These are phyloP conservation scores for Botrytis aclada DNA, from an alignment of 2,329 filamentous ascomycete genomes.

Conservation along the genomic window DNA sequence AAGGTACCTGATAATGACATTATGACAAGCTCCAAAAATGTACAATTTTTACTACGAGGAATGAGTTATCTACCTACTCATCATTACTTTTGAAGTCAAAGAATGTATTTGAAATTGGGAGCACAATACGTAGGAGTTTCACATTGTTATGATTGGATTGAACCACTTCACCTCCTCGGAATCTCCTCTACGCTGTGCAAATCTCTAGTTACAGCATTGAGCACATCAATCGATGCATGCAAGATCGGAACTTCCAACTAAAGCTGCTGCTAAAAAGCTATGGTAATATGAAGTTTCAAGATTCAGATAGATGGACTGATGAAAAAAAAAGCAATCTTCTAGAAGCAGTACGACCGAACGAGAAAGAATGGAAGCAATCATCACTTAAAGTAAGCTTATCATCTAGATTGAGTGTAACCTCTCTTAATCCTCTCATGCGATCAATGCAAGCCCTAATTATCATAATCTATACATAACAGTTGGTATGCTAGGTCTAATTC, in stretches of 20 bases:
- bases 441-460: constrained; percentile 7
- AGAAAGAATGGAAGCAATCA: neutral
- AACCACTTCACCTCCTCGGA: neutral
- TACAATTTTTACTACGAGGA: constrained; percentile 31
- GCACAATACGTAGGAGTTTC: constrained; percentile 8
- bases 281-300: neutral
- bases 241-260: constrained; percentile 10
- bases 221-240: constrained; percentile 9
- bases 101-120: constrained; percentile 31
- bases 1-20: constrained; percentile 24
- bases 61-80: constrained; percentile 22
- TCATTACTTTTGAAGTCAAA: constrained; percentile 21
- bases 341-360: constrained; percentile 8
- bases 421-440: neutral
- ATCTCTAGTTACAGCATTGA: neutral
- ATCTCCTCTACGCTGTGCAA: neutral
- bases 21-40: constrained; percentile 24
- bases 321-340: constrained; percentile 9
- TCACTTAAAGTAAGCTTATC: constrained; percentile 10
- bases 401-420: neutral
- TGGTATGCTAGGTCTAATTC: neutral
- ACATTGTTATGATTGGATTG: neutral
- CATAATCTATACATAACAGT: neutral
- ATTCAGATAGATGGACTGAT: neutral
- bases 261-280: neutral